These are phyloP conservation scores for Xylaria sp. DNA, from an alignment of 2,329 filamentous ascomycete genomes.

Conservation along the genomic window DNA sequence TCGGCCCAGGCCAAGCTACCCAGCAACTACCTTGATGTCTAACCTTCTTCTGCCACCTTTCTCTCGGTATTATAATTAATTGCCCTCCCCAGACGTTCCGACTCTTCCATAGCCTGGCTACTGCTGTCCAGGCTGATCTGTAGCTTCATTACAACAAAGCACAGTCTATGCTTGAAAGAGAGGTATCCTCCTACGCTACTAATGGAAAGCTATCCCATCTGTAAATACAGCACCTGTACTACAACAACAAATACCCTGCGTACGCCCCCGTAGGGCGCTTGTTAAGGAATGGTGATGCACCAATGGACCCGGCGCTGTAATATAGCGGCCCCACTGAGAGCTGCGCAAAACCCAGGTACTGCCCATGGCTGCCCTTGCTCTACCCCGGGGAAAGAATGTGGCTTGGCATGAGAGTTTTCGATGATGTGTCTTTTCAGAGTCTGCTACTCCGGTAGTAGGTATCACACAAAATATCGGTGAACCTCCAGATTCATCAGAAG, in stretches of 20 bases:
- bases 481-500: background rate
- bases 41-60: conserved; percentile 11
- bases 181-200: background rate
- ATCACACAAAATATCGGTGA: conserved; percentile 3
- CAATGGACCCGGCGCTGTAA: conserved; percentile 25
- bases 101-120: background rate
- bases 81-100: background rate
- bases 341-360: background rate
- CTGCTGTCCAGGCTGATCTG: background rate
- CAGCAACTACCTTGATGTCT: conserved; percentile 14
- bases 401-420: conserved; percentile 35
- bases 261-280: conserved; percentile 4
- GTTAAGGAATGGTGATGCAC: conserved; percentile 24
- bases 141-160: background rate
- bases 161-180: background rate
- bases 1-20: background rate
- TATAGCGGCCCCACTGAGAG: conserved; percentile 22
- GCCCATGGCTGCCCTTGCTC: conserved; percentile 19
- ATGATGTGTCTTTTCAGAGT: conserved; percentile 36
- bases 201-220: too few relatives aligned
- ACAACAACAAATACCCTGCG: conserved; percentile 22
- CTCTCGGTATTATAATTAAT: background rate
- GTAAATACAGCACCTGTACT: background rate
- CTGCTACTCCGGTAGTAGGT: background rate
- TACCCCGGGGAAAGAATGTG: conserved; percentile 35